Evolutionary conservation across 2,329 filamentous ascomycete genomes (phyloP).

Genomic region (Ceratocystiopsis brevicomis): DNA sequence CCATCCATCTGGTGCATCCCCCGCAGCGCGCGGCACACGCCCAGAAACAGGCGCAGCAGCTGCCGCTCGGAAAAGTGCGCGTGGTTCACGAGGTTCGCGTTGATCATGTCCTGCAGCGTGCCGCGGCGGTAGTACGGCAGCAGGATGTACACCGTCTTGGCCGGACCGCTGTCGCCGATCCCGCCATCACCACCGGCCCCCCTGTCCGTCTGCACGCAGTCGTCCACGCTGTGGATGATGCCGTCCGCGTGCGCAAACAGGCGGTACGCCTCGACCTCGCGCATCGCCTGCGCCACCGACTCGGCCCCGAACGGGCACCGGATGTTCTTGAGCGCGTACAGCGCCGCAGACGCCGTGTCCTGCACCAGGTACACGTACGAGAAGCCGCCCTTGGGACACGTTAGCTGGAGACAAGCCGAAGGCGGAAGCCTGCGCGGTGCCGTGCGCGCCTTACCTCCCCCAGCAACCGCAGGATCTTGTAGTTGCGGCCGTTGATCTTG

Average conservation of each 20-base stretch:
- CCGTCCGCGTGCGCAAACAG: constrained; percentile 68
- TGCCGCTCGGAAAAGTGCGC: constrained; percentile 72
- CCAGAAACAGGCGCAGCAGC: constrained; percentile 78
- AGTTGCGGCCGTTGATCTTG: constrained; percentile 85
- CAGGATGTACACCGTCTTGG: constrained; percentile 93
- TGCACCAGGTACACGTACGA: constrained; percentile 98
- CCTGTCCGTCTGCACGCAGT: constrained; percentile 60
- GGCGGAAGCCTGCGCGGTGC: too few species aligned
- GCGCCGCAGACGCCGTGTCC: constrained; percentile 62
- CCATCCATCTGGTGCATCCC: constrained; percentile 82
- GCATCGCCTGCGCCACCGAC: constrained; percentile 83
- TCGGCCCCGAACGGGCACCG: constrained; percentile 94
- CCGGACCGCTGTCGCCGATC: constrained; percentile 27
- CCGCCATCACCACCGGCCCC: constrained; percentile 29
- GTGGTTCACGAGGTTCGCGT: constrained; percentile 93
- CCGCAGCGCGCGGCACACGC: constrained; percentile 72
- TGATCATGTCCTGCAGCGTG: constrained; percentile 95
- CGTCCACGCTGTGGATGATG: constrained; percentile 74
- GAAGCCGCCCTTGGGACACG: constrained; percentile 57
- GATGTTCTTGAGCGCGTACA: constrained; percentile 96
- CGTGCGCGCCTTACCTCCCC: too few species aligned
- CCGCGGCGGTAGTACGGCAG: constrained; percentile 89
- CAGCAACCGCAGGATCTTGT: constrained; percentile 85
- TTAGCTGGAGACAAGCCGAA: not conserved
- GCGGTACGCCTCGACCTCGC: constrained; percentile 91